Evolutionary conservation across 257 asterid genomes (phyloP).

Genomic region (Nicotiana benthamiana): DNA sequence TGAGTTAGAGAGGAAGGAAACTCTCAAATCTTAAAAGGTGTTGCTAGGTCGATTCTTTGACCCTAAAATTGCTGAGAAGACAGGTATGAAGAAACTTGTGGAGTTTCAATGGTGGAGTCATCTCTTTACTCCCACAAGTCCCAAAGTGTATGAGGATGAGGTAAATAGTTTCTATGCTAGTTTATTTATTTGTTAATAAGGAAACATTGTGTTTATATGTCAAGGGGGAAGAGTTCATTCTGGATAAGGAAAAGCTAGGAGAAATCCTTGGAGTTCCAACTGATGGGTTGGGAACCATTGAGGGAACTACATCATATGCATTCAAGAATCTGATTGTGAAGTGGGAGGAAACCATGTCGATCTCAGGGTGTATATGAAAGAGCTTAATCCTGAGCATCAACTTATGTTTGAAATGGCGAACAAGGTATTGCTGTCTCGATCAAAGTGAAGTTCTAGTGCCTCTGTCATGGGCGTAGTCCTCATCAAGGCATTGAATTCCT

Average conservation of each 20-base stretch:
- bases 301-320: accelerated
- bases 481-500: background rate
- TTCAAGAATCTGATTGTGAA: background rate
- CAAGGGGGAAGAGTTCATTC: too few relatives aligned
- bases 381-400: too few relatives aligned
- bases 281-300: background rate
- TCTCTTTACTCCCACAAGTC: background rate
- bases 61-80: background rate
- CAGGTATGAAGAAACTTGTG: background rate
- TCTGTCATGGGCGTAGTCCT: background rate
- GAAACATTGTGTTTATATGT: background rate
- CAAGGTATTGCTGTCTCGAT: background rate
- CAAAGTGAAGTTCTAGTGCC: too few relatives aligned
- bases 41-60: background rate
- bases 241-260: too few relatives aligned
- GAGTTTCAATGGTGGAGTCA: background rate
- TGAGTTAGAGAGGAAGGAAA: background rate
- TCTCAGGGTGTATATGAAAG: too few relatives aligned
- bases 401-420: background rate
- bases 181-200: too few relatives aligned
- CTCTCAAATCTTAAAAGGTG: too few relatives aligned
- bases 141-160: background rate
- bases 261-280: background rate
- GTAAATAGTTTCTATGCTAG: background rate
- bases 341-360: background rate